Evolutionary conservation across 257 asterid species (phyloP).

Genomic region (Plantago ovata): DNA sequence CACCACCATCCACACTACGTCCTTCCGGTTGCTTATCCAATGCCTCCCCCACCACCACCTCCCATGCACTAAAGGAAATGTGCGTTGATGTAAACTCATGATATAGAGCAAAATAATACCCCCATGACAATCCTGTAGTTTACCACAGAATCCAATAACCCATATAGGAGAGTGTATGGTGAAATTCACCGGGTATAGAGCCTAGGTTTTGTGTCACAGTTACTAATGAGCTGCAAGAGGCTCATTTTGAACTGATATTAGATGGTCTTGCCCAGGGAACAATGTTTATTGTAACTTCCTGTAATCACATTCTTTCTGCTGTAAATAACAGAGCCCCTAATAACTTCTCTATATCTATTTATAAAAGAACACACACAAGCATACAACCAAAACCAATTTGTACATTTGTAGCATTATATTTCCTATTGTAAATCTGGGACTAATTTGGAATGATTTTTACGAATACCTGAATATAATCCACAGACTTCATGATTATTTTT

Average conservation of each 20-base stretch:
- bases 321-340: conserved; percentile 1
- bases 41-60: conserved; percentile 51
- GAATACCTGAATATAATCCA: no score
- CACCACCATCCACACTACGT: conserved; percentile 43
- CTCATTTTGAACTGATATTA: conserved; percentile 3
- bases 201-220: conserved; percentile 3
- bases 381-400: no score
- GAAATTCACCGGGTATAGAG: conserved; percentile 1
- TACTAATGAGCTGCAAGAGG: conserved; percentile 2
- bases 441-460: no score
- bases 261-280: conserved; percentile 6
- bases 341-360: not conserved
- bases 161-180: not conserved
- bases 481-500: no score
- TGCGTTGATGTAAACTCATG: conserved; percentile 12
- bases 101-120: not conserved
- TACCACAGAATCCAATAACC: no score
- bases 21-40: conserved; percentile 62
- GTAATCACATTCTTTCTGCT: conserved; percentile 10
- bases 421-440: no score
- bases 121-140: no score
- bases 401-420: no score
- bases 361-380: not conserved
- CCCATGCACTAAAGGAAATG: conserved; percentile 42
- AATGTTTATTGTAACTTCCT: not conserved